Base-by-base conservation (phyloP, 2,329 filamentous ascomycete genomes). In the Trichoderma pleuroti region DNA sequence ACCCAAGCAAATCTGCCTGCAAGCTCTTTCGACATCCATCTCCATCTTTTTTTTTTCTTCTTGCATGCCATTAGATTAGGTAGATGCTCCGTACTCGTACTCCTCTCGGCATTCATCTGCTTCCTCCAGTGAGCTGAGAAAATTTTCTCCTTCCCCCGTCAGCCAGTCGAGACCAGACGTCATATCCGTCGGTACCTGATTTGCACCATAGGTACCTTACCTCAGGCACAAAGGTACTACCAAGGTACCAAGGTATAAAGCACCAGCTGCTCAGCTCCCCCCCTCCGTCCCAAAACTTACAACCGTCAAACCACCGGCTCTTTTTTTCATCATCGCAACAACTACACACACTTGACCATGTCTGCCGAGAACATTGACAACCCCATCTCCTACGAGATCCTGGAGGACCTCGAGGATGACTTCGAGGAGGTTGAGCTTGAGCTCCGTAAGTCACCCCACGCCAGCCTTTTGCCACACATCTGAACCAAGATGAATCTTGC, bases 391-490 rank as follows among this genome's bases (percentile, higher is more conserved):
- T 94, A 93, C 81, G 91, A 93, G 81, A 88, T 95, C 80, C 89
- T 98, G 74, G 87, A 89, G 71, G 87, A 91, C 70, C 86, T 98
- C 74, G 93, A 97, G 84, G 87, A 90, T 75, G 91, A 97, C 74
- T 97, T 97, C 77, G 90, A 94, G 72, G 89, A 94, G 76, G 90
- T 90, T 42, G 94, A 98, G 82, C 86, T 91, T 42, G 91, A 97
- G 80, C 91, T 96, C 77, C 86, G 94, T 97, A 86, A 80, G 91
- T 87, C 68, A 18, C 59, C 14, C 21, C 34, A 10, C 91, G 86
- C 66, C 56, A 39, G 54, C 36, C 11, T 18, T 18, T 26, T 21
- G 26, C 52, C 30, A 21, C 24, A 32, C 26, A 57, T 28, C 39
- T 42, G 39, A 42, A 42, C 18, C 9, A 42, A n/a, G 4, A 42